A percentile compares a stretch with the other conserved stretches of the same genome.
These are phyloP conservation scores for Coccinonectria pachysandricola DNA, from an alignment of 2,329 filamentous ascomycete genomes.

Conservation along the genomic window DNA sequence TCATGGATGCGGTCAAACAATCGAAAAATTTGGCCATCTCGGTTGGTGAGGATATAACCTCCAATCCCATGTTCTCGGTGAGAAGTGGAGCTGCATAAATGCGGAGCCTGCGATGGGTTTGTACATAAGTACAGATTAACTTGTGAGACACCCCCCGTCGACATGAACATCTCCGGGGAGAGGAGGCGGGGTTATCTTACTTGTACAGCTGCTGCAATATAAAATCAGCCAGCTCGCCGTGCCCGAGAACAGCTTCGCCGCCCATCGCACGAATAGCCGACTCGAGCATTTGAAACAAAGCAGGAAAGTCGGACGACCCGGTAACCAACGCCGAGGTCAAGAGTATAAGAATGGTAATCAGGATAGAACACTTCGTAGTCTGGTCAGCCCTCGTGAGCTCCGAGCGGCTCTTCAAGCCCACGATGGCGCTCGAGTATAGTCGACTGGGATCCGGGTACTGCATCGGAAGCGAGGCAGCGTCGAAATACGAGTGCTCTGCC, in stretches of 20 bases:
- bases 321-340: constrained; percentile 17
- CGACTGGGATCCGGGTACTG: constrained; percentile 7
- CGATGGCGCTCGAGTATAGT: constrained; percentile 9
- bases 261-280: constrained; percentile 18
- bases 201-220: constrained; percentile 18
- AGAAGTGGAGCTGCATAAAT: constrained; percentile 16
- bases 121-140: too few species aligned
- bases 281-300: constrained; percentile 16
- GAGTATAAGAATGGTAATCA: constrained; percentile 15
- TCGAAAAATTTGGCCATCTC: constrained; percentile 12
- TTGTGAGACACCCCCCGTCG: too few species aligned
- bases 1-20: constrained; percentile 24
- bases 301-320: constrained; percentile 17
- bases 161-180: too few species aligned
- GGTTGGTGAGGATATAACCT: constrained; percentile 14
- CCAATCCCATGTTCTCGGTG: constrained; percentile 12
- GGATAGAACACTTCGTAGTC: constrained; percentile 8
- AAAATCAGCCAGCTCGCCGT: constrained; percentile 10
- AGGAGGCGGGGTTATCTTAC: constrained; percentile 3
- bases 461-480: too few species aligned
- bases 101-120: constrained; percentile 32
- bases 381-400: constrained; percentile 7
- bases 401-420: constrained; percentile 8
- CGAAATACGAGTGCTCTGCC: neutral
- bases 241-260: constrained; percentile 9